Evolutionary conservation across 148 eudicot species (phyloP).

Genomic region (Arbutus unedo): DNA sequence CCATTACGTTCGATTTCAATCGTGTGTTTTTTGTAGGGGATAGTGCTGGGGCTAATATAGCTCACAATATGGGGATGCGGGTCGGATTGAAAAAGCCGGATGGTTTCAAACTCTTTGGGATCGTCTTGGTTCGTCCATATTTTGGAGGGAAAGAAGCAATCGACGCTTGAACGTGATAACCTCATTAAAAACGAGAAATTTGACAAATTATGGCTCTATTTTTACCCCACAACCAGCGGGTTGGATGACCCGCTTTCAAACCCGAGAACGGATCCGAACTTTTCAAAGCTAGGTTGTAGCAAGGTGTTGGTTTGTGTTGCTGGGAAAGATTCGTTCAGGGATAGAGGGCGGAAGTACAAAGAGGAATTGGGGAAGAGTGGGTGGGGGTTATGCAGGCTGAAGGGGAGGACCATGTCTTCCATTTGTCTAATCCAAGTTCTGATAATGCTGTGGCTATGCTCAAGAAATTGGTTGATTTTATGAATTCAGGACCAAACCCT

Average conservation of each 20-base stretch:
- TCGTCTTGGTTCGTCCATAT: constrained; percentile 36
- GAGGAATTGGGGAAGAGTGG: too few relatives aligned
- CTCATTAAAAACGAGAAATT: not conserved
- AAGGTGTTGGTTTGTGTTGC: constrained; percentile 15
- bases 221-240: constrained; percentile 20
- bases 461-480: not conserved
- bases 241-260: constrained; percentile 31
- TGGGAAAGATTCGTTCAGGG: too few relatives aligned
- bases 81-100: constrained; percentile 12
- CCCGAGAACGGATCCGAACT: constrained; percentile 32
- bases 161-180: not conserved
- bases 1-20: constrained; percentile 28
- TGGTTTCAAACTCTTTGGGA: constrained; percentile 16
- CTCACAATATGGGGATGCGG: constrained; percentile 35
- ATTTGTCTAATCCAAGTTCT: constrained; percentile 13
- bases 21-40: constrained; percentile 44
- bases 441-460: constrained; percentile 1
- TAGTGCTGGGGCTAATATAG: constrained; percentile 49
- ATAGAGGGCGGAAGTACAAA: too few relatives aligned
- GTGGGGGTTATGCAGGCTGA: too few relatives aligned
- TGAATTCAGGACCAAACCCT: not conserved
- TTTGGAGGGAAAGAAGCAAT: constrained; percentile 22
- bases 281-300: constrained; percentile 22
- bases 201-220: constrained; percentile 22
- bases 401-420: too few relatives aligned